Evolutionary conservation across 768 basidiomycete genomes (phyloP).

Genomic region (Lactifluus subvellereus): DNA sequence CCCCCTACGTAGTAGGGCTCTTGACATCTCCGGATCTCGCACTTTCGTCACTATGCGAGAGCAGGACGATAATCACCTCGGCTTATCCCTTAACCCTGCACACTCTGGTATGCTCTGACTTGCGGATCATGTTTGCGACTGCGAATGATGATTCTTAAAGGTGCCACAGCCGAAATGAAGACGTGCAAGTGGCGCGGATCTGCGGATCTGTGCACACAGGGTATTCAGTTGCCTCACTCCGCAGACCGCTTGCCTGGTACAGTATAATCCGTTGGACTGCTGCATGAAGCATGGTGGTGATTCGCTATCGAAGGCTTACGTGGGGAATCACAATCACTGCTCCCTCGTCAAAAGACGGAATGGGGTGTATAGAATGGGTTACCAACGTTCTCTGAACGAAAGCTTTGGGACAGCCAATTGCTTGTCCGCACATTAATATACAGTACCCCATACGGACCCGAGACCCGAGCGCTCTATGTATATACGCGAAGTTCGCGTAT

Average conservation of each 20-base stretch:
- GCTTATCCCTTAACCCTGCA: neutral
- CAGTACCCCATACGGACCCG: too few relatives aligned
- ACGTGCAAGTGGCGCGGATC: neutral
- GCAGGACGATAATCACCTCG: neutral
- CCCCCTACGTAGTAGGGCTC: neutral
- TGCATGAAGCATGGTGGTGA: neutral
- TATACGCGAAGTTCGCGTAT: too few relatives aligned
- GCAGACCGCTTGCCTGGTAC: neutral
- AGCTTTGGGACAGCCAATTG: too few relatives aligned
- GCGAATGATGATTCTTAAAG: neutral
- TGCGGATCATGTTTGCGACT: neutral
- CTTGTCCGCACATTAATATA: too few relatives aligned
- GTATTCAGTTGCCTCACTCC: neutral
- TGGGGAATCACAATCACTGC: too few relatives aligned
- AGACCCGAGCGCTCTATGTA: too few relatives aligned
- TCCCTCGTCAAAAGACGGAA: too few relatives aligned
- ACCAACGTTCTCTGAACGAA: too few relatives aligned
- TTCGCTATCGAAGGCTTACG: neutral
- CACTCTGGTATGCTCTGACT: neutral
- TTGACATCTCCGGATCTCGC: neutral
- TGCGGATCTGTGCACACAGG: neutral
- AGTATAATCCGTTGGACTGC: neutral
- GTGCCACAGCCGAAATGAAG: neutral
- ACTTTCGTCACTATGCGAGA: too few relatives aligned
- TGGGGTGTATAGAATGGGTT: too few relatives aligned